These are phyloP conservation scores for Sungouiozyma intestinalis DNA, from an alignment of 805 yeast genomes.

Conservation along the genomic window DNA sequence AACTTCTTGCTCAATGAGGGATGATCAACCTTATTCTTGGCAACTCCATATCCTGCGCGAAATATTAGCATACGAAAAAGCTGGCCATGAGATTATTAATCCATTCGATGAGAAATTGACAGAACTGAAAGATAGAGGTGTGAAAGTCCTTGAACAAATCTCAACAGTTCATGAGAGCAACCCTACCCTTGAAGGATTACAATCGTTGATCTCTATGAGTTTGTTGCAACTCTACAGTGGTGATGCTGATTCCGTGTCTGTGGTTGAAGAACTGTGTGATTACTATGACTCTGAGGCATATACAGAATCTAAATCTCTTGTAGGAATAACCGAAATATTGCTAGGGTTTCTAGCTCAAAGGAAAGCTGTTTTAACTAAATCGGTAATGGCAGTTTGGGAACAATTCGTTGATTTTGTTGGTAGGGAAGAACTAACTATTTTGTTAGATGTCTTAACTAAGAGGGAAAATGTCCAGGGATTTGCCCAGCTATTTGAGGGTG, in stretches of 20 bases:
- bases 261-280: conserved; percentile 54
- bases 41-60: conserved; percentile 41
- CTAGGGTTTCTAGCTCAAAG: conserved; percentile 48
- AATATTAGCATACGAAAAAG: conserved; percentile 22
- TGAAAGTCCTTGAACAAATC: conserved; percentile 38
- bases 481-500: conserved; percentile 59
- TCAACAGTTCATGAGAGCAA: conserved; percentile 30
- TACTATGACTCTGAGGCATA: conserved; percentile 26
- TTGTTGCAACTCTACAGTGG: conserved; percentile 70
- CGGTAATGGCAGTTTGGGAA: conserved; percentile 48
- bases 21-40: conserved; percentile 35
- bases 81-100: conserved; percentile 24
- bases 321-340: conserved; percentile 48
- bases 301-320: conserved; percentile 30
- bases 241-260: conserved; percentile 61
- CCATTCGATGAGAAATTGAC: conserved; percentile 50
- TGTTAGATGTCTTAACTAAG: conserved; percentile 47
- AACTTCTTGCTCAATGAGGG: conserved; percentile 32
- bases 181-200: conserved; percentile 40
- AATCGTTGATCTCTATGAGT: conserved; percentile 65
- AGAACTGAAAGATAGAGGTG: conserved; percentile 38
- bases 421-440: conserved; percentile 35
- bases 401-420: conserved; percentile 40
- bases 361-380: conserved; percentile 45
- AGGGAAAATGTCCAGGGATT: conserved; percentile 81